Evolutionary conservation across 306 rosid genomes (phyloP), one percentile per base, ranked within the genome.

Genomic region (Vigna trinervia): DNA sequence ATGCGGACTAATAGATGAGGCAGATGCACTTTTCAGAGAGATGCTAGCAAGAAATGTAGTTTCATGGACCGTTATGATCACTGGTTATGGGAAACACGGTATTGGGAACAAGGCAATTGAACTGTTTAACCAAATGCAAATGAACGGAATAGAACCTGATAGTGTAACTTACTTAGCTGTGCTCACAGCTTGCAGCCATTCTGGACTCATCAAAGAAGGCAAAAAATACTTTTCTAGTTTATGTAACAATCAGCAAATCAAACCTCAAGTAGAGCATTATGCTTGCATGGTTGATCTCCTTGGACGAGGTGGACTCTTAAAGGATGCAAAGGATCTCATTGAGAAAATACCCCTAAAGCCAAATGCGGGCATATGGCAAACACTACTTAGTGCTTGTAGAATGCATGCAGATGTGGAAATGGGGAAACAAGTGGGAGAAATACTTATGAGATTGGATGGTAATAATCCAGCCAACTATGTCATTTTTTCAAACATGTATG

Each of bases 61-160:
- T 76, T 88, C 93, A 0, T 88, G 91, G 93, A 88, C 96, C 28
- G 84, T 80, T 39, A 90, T 88, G 96, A 87, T 90, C 80, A 90
- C 91, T 8, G 89, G 93, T 22, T 88, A 78, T 20, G 93, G 90
- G 47, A 90, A 88, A 63, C 93, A 90, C 26, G 93, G 96, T 79
- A 65, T 87, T 10, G 89, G 90, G 58, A 71, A 45, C 62, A 71
- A 89, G 59, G 91, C 90, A 12, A 30, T 88, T 46, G 48, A 32
- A 70, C 78, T 88, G 30, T 90, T 88, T 61, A 62, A 82, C 53
- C 76, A 74, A 76, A 87, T 88, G 96, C 86, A 47, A 48, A 38
- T 6, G 32, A 71, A 76, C 23, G 81, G 84, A 23, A 52, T 88
- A 5, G 80, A 88, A 78, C 91, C 89, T 6, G 90, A 88, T 17